Evolutionary conservation across 352 stramenopile species (phyloP), one percentile per base, ranked within the genome.

Genomic region (Globisporangium iwayamae): DNA sequence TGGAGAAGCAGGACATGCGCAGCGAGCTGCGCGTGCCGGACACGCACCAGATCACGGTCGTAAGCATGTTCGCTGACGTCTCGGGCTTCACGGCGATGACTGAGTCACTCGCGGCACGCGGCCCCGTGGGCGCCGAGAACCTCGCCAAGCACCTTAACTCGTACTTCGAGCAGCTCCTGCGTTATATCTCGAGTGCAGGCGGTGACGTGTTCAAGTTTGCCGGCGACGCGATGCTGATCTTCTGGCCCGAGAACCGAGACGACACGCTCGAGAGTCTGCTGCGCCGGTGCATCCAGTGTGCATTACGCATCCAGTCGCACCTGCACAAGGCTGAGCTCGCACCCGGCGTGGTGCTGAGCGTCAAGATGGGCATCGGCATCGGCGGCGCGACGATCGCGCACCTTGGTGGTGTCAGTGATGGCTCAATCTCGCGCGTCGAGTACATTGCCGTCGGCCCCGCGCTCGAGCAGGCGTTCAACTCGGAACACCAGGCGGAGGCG

Each of bases 151-250:
- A 98, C 70, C 66, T 98, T n/a, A 98, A 98, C 68, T 96, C 89
- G 70, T 97, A 97, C 73, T 98, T 94, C 73, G 82, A 94, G 64
- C 87, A 96, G 74, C 71, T 96, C 8, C 61, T 96, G 46, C 68
- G 82, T 25, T 78, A 91, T 45, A 79, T 96, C n/a, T 89, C 85
- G 4, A 91, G 83, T 60, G 85, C 86, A 13, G 78, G 78, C 9
- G 86, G 89, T 47, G 91, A 97, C 72, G 90, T 97, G 20, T 96
- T 98, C 72, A 98, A 98, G 78, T 98, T 98, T 66, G 94, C 94
- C 13, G 94, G 94, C n/a, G 94, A 98, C 56, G 94, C 94, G 18
- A 91, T 98, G 82, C 91, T 98, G 60, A 93, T 98, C 47, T 93
- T 98, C 56, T 98, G 93, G 93, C 87, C 86, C 10, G 82, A 90